Evolutionary conservation across 2,329 filamentous ascomycete genomes (phyloP), one percentile per base, ranked within the genome.

Genomic region (Endothia cerciana): DNA sequence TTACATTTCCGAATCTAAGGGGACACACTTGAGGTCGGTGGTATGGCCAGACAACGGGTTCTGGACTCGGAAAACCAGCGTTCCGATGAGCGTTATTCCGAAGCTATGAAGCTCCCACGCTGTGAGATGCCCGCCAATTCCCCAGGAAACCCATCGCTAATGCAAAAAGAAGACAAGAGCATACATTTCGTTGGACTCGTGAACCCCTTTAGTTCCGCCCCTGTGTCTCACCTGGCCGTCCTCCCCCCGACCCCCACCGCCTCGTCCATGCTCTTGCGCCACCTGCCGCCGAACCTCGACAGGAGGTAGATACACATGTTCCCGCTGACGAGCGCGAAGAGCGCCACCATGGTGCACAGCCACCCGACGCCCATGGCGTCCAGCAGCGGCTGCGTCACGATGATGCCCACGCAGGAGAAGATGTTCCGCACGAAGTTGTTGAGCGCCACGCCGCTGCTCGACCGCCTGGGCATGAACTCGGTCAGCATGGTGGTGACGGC

Each of bases 391-490:
- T 89, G 85, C 0, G 89, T 86, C 22, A 93, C 85, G 40, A 94
- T 76, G 53, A 85, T 85, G 11, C 90, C 91, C 0, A 92, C 82
- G 68, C 90, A 93, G 60, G 86, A 88, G 71, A 93, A 89, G 47
- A 93, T 91, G 71, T 94, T 95, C 58, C 92, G 82, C 61, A 92
- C 82, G 72, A 94, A 92, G 74, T 94, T 94, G 76, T 94, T 94
- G 53, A 94, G 81, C 0, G 92, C 92, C 3, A 94, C 90, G 1
- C 91, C 91, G 13, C 86, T 86, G 4, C 88, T 91, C 60, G 89
- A 89, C 69, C 85, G 83, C 51, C 86, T 83, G 17, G 91, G 91
- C 82, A 94, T 89, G 73, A 94, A 93, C 73, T 95, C 92, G 0
- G 92, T 94, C 70, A 95, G 80, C 90, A 95, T 93, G 0, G 92